Evolutionary conservation across 768 basidiomycete species (phyloP).

Genomic region (Lentinus brumalis): DNA sequence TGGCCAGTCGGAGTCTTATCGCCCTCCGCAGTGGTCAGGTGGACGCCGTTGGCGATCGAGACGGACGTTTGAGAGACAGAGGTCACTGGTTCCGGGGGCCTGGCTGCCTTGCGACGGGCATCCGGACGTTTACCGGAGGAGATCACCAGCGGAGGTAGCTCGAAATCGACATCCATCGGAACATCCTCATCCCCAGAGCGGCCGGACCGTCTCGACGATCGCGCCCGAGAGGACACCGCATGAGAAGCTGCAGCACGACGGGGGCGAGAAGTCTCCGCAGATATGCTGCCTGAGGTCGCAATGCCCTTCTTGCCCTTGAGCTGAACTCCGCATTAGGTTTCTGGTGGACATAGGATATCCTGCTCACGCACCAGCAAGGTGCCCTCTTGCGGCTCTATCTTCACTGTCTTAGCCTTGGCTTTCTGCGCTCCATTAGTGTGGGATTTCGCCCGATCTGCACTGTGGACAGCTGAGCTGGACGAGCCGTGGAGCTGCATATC

Average conservation of each 20-base stretch:
- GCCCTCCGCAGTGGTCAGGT: not conserved
- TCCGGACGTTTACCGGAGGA: constrained; percentile 18
- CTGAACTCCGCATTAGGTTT: not conserved
- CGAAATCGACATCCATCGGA: constrained; percentile 13
- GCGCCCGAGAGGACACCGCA: not conserved
- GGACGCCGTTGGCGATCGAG: not conserved
- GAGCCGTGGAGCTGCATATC: constrained; percentile 16
- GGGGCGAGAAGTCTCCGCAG: constrained; percentile 2
- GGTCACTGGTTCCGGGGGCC: not conserved
- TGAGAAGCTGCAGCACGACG: constrained; percentile 7
- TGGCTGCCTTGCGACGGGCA: constrained; percentile 17
- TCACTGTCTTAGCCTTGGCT: not conserved
- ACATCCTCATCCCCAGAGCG: constrained; percentile 4
- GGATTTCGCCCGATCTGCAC: not conserved
- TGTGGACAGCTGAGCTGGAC: not conserved
- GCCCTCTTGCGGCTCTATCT: not conserved
- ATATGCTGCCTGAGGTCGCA: not conserved
- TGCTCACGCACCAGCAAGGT: not conserved
- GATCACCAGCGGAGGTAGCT: constrained; percentile 8
- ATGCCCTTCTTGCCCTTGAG: not conserved
- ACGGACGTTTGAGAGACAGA: not conserved
- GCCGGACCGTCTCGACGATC: constrained; percentile 1
- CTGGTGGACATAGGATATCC: not conserved
- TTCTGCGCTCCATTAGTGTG: not conserved
- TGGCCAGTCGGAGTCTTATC: not conserved